Evolutionary conservation across 2,329 filamentous ascomycete species (phyloP), one percentile per base, ranked within the genome.

Genomic region (Colletotrichum coccodes): DNA sequence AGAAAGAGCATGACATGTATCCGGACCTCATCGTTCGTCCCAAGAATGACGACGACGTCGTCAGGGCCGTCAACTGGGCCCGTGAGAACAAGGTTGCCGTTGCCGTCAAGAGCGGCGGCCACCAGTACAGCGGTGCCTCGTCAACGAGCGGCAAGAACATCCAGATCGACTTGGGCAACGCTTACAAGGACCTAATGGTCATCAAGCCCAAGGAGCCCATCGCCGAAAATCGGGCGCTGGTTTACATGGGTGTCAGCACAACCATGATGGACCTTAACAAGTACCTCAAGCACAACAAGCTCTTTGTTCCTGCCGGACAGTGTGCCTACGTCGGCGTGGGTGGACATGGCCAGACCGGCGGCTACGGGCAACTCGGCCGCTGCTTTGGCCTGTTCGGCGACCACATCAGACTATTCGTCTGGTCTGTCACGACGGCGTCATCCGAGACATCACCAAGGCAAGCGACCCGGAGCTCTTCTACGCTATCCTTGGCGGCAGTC

Each of bases 391-490:
- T 90, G 0, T 83, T 81, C 4, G 86, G 86, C 0, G 88, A 90
- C 67, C 83, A 89, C 58, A 82, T 86, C 7, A 73, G 1, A 79
- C 82, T 16, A 79, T 83, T 50, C 79, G 85, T 47, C 81, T 87
- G 1, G 76, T 90, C 3, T 82, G 83, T 28, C 82, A 81, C 0
- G 76, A 79, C 18, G 88, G 87, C 0, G 68, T 78, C 12, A 75
- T 84, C 28, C 74, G 84, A 1, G 82, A 81, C 5, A 81, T 88
- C 4, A 85, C 81, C 21, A 83, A 80, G n/a, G 72, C 79, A 0
- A 76, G 80, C n/a, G 82, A 90, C 60, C 72, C 82, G 0, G 88
- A 91, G 44, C 79, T 90, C 0, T 90, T 89, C 76, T 90, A 86
- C 80, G 88, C 87, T 2, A 79, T 89, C 3, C 80, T 84, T 8